Conservation (phyloP, 2,329 filamentous ascomycete genomes). For the Zopfia rhizophila region DNA sequence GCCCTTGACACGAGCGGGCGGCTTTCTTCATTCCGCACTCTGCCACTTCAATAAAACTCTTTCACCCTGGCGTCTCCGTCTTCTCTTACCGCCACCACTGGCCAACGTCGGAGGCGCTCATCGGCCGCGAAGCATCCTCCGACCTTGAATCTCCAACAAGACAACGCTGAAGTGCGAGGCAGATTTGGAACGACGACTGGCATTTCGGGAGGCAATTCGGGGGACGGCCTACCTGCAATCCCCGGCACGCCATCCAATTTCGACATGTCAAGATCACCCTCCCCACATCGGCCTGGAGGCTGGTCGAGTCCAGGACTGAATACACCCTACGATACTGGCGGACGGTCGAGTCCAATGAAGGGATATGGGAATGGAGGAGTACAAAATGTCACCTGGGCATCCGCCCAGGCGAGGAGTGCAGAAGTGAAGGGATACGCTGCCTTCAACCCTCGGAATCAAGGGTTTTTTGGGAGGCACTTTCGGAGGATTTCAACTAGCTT, state of each 20-base stretch:
- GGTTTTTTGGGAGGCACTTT: conserved; percentile 88
- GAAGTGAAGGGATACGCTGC: conserved; percentile 79
- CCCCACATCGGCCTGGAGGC: conserved; percentile 83
- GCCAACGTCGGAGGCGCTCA: conserved; percentile 53
- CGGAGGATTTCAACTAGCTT: conserved; percentile 82
- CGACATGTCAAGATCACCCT: conserved; percentile 87
- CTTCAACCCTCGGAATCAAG: conserved; percentile 82
- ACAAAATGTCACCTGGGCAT: conserved; percentile 79
- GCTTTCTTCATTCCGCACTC: conserved; percentile 35
- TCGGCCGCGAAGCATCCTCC: conserved; percentile 50
- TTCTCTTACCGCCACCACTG: conserved; percentile 49
- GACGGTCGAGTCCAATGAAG: conserved; percentile 72
- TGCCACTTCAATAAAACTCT: conserved; percentile 29
- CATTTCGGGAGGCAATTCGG: conserved; percentile 42
- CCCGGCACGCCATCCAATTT: conserved; percentile 47
- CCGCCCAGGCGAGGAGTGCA: conserved; percentile 79
- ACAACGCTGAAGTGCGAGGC: conserved; percentile 34
- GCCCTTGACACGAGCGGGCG: conserved; percentile 26
- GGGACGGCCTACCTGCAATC: conserved; percentile 48
- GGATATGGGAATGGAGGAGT: conserved; percentile 62
- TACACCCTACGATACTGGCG: conserved; percentile 70
- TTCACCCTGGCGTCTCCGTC: conserved; percentile 53
- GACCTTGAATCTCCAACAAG: conserved; percentile 41
- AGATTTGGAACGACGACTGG: conserved; percentile 46
- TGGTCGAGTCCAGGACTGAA: conserved; percentile 87